A percentile compares a stretch with the other conserved stretches of the same genome.
Conservation (phyloP, 129 eudicot species). For the Pittosporum tobira region DNA sequence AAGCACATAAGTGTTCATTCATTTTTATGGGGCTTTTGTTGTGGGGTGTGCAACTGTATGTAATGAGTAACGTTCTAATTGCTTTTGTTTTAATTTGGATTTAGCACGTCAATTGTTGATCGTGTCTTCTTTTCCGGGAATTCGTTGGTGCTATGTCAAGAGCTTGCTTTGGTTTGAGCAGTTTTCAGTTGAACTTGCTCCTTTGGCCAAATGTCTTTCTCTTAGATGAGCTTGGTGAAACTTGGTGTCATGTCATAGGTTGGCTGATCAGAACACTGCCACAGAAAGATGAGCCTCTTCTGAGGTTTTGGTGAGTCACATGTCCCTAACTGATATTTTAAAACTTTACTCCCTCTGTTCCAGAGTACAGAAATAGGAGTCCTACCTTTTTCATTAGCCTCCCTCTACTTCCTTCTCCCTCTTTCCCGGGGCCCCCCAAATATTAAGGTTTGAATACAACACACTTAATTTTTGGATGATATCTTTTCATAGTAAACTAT, state of each 20-base stretch:
- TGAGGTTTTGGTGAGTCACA: slow-evolving; percentile 15
- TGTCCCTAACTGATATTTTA: background rate
- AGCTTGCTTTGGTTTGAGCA: slow-evolving; percentile 1
- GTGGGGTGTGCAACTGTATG: background rate
- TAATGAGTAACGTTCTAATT: background rate
- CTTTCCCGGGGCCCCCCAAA: too few species aligned
- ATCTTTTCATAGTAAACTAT: too few species aligned
- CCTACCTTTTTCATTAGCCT: too few species aligned
- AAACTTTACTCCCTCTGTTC: too few species aligned
- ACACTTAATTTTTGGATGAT: too few species aligned
- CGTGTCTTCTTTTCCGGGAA: slow-evolving; percentile 10
- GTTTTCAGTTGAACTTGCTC: too few species aligned
- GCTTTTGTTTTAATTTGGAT: background rate
- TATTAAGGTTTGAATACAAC: too few species aligned
- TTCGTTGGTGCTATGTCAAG: slow-evolving; percentile 4
- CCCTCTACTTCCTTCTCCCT: too few species aligned
- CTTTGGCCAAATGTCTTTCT: too few species aligned
- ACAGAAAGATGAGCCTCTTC: background rate
- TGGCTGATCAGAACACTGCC: slow-evolving; percentile 12
- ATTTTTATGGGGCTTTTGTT: slow-evolving; percentile 4
- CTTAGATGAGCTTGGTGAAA: too few species aligned
- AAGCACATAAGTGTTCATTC: slow-evolving; percentile 27
- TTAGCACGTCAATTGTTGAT: slow-evolving; percentile 13
- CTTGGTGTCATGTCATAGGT: too few species aligned
- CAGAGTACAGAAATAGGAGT: too few species aligned